Evolutionary conservation across 148 eudicot species (phyloP), one percentile per base, ranked within the genome.

Genomic region (Agrostemma githago): DNA sequence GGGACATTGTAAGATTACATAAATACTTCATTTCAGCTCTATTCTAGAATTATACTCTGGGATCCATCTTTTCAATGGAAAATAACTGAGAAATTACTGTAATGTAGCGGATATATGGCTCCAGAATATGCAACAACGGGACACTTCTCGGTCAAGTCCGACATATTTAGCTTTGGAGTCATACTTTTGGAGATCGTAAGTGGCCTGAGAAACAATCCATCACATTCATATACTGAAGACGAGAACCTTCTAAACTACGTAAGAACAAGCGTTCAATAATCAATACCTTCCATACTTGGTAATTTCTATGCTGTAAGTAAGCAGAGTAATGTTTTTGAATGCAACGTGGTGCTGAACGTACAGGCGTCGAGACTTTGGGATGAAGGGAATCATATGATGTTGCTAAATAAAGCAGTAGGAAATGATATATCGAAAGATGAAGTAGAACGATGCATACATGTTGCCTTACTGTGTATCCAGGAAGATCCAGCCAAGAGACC

Each of bases 101-200:
- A 15, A 56, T 72, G 83, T 80, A 90, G 96, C 64, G 96, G 96
- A 11, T 90, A 86, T 42, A 88, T 90, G 96, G 96, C 96, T 17
- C 96, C 92, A 21, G 95, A 90, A 67, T 90, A 88, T 66, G 80
- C 85, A 66, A 80, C 84, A 43, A 78, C 84, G 65, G 96, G 92
- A 59, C 88, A 90, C 41, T 83, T 85, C 9, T 88, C 96, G 6
- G 90, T 86, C 78, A 90, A 90, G 77, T 88, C 92, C 0, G 96
- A 90, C 75, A 87, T 90, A 40, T 90, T 79, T 60, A 90, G 92
- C 68, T 86, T 46, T 38, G 92, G 92, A 15, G 88, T 90, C 53
- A 77, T 90, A 64, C 84, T 88, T 78, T 82, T 90, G 75, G 96
- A 90, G 70, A 84, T 90, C 58, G 73, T 85, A 56, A 85, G 82